A percentile compares a stretch with the other conserved stretches of the same genome.
phyloP scores from a whole-genome alignment of 495 filamentous ascomycete genomes.

The Penicillium cataractarum region DNA sequence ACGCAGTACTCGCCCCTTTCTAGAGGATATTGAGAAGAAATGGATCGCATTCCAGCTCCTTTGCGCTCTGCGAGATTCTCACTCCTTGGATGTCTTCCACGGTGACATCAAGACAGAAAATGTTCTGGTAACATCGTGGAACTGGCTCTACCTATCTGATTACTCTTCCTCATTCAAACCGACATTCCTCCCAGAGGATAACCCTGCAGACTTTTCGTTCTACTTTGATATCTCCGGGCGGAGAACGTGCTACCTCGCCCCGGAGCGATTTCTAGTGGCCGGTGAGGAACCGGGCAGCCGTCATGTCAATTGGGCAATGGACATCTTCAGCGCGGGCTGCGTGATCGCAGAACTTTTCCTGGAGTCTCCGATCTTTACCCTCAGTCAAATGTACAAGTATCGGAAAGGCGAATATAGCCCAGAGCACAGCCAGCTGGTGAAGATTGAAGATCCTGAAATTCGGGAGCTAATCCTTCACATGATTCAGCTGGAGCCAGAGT shows the following conservation, averaged over 20 bases:
- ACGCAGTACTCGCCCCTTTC: slow-evolving; percentile 88
- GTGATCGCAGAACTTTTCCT: slow-evolving; percentile 97
- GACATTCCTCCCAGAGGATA: slow-evolving; percentile 92
- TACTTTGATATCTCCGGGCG: slow-evolving; percentile 94
- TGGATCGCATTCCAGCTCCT: slow-evolving; percentile 98
- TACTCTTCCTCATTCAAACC: slow-evolving; percentile 97
- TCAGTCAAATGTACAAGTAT: slow-evolving; percentile 94
- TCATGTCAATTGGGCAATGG: slow-evolving; percentile 90
- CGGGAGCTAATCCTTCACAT: slow-evolving; percentile 89
- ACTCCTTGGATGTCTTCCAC: slow-evolving; percentile 88
- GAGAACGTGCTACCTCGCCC: slow-evolving; percentile 95
- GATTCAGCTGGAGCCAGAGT: slow-evolving; percentile 91
- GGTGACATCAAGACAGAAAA: slow-evolving; percentile 99
- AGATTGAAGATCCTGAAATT: slow-evolving; percentile 86
- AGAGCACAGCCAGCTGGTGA: slow-evolving; percentile 72
- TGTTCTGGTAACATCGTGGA: slow-evolving; percentile 95
- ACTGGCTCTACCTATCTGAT: slow-evolving; percentile 97
- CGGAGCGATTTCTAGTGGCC: slow-evolving; percentile 82
- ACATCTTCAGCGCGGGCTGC: slow-evolving; percentile 96
- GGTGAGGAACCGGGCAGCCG: slow-evolving; percentile 67
- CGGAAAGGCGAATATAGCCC: slow-evolving; percentile 92
- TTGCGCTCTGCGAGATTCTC: slow-evolving; percentile 90
- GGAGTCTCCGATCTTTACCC: slow-evolving; percentile 90
- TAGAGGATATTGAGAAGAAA: slow-evolving; percentile 97
- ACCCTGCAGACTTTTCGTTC: slow-evolving; percentile 95